A percentile compares a stretch with the other conserved stretches of the same genome.
These are phyloP conservation scores for Teunomyces kruisii DNA, from an alignment of 805 yeast species.

Conservation along the genomic window DNA sequence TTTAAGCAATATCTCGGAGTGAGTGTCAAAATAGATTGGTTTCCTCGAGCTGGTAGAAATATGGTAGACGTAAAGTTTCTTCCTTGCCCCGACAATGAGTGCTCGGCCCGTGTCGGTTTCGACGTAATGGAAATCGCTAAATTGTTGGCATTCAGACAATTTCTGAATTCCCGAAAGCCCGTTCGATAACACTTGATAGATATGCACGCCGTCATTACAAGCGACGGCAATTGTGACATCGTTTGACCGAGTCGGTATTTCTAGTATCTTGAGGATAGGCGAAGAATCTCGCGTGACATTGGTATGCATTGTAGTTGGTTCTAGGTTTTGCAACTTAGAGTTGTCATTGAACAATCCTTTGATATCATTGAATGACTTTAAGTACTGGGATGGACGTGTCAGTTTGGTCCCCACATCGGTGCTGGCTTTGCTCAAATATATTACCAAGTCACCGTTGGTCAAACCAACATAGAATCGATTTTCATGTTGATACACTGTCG, in stretches of 20 bases:
- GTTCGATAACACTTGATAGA: not conserved
- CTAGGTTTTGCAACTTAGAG: conserved; percentile 4
- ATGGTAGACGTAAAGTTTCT: conserved; percentile 27
- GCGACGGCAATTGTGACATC: conserved; percentile 1
- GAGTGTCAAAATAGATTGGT: conserved; percentile 23
- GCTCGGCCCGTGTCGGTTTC: conserved; percentile 18
- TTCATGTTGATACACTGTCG: conserved; percentile 22
- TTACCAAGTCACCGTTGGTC: conserved; percentile 32
- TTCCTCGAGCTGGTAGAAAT: conserved; percentile 31
- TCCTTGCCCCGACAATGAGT: conserved; percentile 29
- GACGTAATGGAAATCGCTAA: conserved; percentile 16
- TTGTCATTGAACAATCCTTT: conserved; percentile 20
- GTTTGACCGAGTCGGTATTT: not conserved
- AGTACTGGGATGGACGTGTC: conserved; percentile 7
- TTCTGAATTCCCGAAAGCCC: conserved; percentile 17
- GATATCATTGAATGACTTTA: conserved; percentile 18
- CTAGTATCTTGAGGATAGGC: conserved; percentile 17
- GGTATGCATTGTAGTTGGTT: conserved; percentile 19
- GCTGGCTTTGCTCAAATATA: conserved; percentile 1
- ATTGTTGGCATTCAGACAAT: conserved; percentile 24
- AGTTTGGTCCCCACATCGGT: not conserved
- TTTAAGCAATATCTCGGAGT: conserved; percentile 26
- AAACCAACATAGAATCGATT: conserved; percentile 31
- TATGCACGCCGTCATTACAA: not conserved
- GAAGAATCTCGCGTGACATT: conserved; percentile 17